Percentiles rank a stretch among this genome's conserved stretches.
These are phyloP conservation scores for Phaffia australis DNA, from an alignment of 768 basidiomycete species.

Conservation along the genomic window DNA sequence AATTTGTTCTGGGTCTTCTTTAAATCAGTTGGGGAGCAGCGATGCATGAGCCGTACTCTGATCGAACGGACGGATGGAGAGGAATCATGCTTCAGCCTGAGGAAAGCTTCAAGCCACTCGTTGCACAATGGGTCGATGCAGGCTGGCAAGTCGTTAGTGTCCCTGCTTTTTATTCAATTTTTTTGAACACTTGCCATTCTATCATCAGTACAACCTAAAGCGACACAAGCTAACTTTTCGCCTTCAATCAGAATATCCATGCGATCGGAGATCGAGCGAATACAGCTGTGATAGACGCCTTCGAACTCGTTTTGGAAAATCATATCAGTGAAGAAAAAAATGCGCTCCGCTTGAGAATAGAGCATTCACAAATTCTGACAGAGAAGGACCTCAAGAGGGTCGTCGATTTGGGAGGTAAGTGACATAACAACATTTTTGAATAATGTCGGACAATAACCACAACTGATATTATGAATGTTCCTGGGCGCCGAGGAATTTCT, in stretches of 20 bases:
- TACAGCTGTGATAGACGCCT: constrained; percentile 67
- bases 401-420: constrained; percentile 60
- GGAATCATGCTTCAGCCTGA: constrained; percentile 60
- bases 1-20: constrained; percentile 53
- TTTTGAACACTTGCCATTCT: neutral
- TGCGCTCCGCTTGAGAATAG: constrained; percentile 61
- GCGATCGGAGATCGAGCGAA: constrained; percentile 65
- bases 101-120: constrained; percentile 47
- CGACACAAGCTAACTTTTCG: constrained; percentile 1
- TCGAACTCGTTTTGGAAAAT: constrained; percentile 51
- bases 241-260: constrained; percentile 67
- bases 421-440: neutral
- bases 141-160: constrained; percentile 66
- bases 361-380: constrained; percentile 85
- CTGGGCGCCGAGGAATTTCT: constrained; percentile 62
- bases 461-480: constrained; percentile 67
- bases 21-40: constrained; percentile 82
- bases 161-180: neutral
- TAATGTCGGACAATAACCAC: neutral
- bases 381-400: constrained; percentile 57
- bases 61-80: constrained; percentile 48
- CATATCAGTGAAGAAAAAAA: constrained; percentile 50
- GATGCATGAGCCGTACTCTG: constrained; percentile 65
- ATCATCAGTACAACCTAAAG: constrained; percentile 25
- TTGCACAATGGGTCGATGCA: constrained; percentile 56